Conservation (phyloP, 352 stramenopile genomes). For the Globisporangium uncinulatum region DNA sequence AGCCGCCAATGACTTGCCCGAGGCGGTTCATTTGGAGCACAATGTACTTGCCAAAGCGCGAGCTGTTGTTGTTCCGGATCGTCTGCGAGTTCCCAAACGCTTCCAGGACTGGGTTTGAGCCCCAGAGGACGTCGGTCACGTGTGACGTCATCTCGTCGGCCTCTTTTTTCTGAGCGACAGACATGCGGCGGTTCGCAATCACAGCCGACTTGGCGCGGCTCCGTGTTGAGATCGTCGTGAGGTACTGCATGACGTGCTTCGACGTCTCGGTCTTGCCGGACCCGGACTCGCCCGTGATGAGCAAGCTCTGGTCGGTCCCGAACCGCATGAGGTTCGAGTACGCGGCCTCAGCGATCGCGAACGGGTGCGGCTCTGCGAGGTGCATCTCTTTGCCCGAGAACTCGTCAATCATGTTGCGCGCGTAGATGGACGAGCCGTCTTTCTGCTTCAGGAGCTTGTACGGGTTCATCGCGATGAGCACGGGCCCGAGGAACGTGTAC, state of each 20-base stretch:
- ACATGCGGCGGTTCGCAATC: slow-evolving; percentile 76
- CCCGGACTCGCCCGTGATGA: slow-evolving; percentile 83
- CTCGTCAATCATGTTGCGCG: slow-evolving; percentile 62
- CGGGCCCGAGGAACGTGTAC: slow-evolving; percentile 89
- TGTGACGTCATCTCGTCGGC: slow-evolving; percentile 61
- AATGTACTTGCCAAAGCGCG: slow-evolving; percentile 86
- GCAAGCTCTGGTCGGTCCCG: slow-evolving; percentile 74
- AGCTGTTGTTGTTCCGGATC: slow-evolving; percentile 86
- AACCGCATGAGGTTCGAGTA: slow-evolving; percentile 91
- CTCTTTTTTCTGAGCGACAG: slow-evolving; percentile 66
- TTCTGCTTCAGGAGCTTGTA: slow-evolving; percentile 80
- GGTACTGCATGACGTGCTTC: slow-evolving; percentile 95
- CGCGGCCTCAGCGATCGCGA: slow-evolving; percentile 77
- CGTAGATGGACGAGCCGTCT: slow-evolving; percentile 73
- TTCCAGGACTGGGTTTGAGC: slow-evolving; percentile 79
- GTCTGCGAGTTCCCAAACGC: slow-evolving; percentile 85
- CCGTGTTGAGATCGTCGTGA: slow-evolving; percentile 83
- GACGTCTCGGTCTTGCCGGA: slow-evolving; percentile 95
- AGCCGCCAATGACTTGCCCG: slow-evolving; percentile 74
- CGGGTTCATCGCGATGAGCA: slow-evolving; percentile 89
- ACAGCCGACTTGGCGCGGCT: slow-evolving; percentile 58
- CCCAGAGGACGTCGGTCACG: slow-evolving; percentile 74
- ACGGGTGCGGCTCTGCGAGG: slow-evolving; percentile 77
- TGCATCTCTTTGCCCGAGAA: slow-evolving; percentile 82
- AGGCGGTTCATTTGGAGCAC: slow-evolving; percentile 81